Conservation (phyloP, 441 rosid species). For the Syzygium syzygioides region DNA sequence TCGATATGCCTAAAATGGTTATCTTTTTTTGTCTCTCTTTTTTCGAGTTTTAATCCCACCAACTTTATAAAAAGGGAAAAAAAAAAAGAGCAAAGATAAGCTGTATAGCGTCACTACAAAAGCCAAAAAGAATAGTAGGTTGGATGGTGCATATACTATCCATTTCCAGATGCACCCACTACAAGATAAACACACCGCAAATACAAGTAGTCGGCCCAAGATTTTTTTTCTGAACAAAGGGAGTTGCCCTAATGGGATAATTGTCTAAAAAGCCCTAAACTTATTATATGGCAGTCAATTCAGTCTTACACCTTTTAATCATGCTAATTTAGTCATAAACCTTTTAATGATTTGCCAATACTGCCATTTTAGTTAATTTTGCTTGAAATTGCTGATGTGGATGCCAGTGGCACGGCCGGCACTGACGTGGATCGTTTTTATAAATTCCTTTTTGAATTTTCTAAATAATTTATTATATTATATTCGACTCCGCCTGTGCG, state of each 20-base stretch:
- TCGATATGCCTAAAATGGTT: not conserved
- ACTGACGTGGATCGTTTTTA: not conserved
- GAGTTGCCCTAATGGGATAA: not conserved
- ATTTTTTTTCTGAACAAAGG: not conserved
- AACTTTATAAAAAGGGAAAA: not conserved
- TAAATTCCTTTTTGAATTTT: not conserved
- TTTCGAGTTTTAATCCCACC: not conserved
- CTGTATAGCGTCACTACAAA: not conserved
- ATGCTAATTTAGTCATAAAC: not conserved
- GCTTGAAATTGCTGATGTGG: rapidly evolving
- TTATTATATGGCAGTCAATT: not conserved
- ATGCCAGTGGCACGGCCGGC: rapidly evolving
- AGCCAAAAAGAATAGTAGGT: not conserved
- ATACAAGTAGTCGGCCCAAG: not conserved
- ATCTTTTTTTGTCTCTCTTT: not conserved
- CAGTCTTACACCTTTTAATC: not conserved
- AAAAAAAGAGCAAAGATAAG: not conserved
- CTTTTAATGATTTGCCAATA: not conserved
- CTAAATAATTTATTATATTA: not conserved
- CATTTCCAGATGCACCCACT: not conserved
- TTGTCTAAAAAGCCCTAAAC: not conserved
- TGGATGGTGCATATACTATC: not conserved
- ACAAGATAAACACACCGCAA: not conserved
- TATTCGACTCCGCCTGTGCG: not conserved
- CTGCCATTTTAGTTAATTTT: not conserved